Conservation (phyloP, 179 eudicot species). For the Beta macrorhiza region DNA sequence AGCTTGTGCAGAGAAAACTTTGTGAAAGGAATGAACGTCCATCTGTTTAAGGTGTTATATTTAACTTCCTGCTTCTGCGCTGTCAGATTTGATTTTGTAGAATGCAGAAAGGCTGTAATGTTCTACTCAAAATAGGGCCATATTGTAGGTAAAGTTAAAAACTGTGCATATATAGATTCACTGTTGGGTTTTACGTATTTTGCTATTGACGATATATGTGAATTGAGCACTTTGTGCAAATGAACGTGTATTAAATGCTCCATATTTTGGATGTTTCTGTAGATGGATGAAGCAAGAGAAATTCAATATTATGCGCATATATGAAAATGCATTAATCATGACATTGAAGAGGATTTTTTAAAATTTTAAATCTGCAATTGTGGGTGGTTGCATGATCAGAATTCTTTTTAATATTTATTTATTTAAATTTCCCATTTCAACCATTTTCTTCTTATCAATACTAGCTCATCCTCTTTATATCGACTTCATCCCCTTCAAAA, state of each 20-base stretch:
- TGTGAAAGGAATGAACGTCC: background rate
- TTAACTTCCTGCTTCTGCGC: background rate
- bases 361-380: too few relatives aligned
- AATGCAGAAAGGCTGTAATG: background rate
- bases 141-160: conserved; percentile 9
- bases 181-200: background rate
- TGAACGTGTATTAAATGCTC: background rate
- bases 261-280: background rate
- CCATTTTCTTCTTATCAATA: too few relatives aligned
- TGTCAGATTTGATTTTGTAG: background rate
- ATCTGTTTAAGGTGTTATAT: background rate
- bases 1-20: conserved; percentile 1
- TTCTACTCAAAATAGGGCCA: background rate
- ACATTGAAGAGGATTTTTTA: too few relatives aligned
- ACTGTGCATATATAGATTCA: conserved; percentile 9
- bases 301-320: too few relatives aligned
- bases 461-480: too few relatives aligned
- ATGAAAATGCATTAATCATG: too few relatives aligned
- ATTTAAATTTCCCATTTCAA: too few relatives aligned
- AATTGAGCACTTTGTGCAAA: background rate
- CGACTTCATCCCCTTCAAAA: too few relatives aligned
- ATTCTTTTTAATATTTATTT: too few relatives aligned
- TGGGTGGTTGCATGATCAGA: too few relatives aligned
- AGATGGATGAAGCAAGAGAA: background rate
- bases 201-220: background rate